Conservation (phyloP, 345 rosid species). For the Noccaea caerulescens region DNA sequence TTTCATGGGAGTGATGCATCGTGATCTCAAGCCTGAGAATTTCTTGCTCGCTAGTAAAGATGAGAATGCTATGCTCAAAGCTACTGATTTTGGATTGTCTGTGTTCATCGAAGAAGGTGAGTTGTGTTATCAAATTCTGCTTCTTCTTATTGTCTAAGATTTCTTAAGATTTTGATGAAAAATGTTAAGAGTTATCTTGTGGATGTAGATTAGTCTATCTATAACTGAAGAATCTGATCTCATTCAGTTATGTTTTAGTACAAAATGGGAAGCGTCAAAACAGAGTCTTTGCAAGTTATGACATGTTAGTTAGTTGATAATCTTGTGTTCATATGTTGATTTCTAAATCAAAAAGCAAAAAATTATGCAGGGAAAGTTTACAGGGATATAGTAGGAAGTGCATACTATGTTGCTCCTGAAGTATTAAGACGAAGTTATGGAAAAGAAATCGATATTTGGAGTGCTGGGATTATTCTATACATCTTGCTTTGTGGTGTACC, state of each 20-base stretch:
- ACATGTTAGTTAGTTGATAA: slow-evolving; percentile 21
- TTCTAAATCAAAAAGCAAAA: not conserved
- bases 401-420: slow-evolving; percentile 96
- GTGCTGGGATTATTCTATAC: slow-evolving; percentile 85
- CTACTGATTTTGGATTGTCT: slow-evolving; percentile 83
- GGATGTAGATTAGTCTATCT: too few species aligned
- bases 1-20: slow-evolving; percentile 88
- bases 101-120: slow-evolving; percentile 85
- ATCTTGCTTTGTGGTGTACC: slow-evolving; percentile 87
- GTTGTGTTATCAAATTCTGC: not conserved
- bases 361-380: slow-evolving; percentile 59
- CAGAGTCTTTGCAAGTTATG: slow-evolving; percentile 18
- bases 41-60: slow-evolving; percentile 71
- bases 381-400: slow-evolving; percentile 82
- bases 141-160: not conserved
- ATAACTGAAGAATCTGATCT: not conserved
- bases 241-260: slow-evolving; percentile 6
- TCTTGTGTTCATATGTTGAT: slow-evolving; percentile 10
- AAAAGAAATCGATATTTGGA: slow-evolving; percentile 88
- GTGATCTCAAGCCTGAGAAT: slow-evolving; percentile 91
- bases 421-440: slow-evolving; percentile 81
- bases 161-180: not conserved
- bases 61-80: slow-evolving; percentile 65
- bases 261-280: not conserved
- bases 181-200: slow-evolving; percentile 1